Evolutionary conservation across 495 filamentous ascomycete species (phyloP), one percentile per base, ranked within the genome.

Genomic region (Aspergillus cavernicola): DNA sequence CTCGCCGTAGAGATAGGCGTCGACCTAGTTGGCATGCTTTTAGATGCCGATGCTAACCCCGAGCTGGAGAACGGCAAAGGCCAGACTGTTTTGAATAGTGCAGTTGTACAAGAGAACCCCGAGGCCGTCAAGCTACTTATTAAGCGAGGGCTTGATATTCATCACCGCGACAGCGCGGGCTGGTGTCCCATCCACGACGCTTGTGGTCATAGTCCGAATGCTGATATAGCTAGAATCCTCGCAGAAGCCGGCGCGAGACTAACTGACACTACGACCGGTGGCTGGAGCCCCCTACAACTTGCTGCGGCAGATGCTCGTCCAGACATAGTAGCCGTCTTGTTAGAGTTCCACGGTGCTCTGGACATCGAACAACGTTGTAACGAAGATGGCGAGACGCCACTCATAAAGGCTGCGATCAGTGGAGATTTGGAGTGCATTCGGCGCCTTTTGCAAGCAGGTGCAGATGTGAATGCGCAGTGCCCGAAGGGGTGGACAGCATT

Each of bases 121-220:
- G 42, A 46, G 8, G 9, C 33, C 2, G 42, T 32, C 16, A 33
- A 20, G 12, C 16, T 46, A 4, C 42, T 46, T 20, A 32, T 46
- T 46, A 15, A 46, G 2, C 26, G 42, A 46, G 22, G 22, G 15
- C 28, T 32, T 10, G 26, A 46, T 11, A 29, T 46, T 7, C 2
- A 46, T 6, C 42, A 46, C 28, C 26, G 28, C 3, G 26, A 46
- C 18, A 13, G 15, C 5, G 28, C 6, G 2, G 42, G 26, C 7
- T 46, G 42, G 42, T 6, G 26, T 12, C 42, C 42, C 2, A 33
- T 46, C 18, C 42, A 46, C 10, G 42, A 46, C 28, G 42, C 42
- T 20, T 32, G 28, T 6, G 28, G 42, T 13, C 10, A 33, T 33
- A 1, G 6, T 10, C 42, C 42, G 0, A 32, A 33, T 33, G 16